phyloP scores from a whole-genome alignment of 257 asterid genomes.

The Solanum arcanum region DNA sequence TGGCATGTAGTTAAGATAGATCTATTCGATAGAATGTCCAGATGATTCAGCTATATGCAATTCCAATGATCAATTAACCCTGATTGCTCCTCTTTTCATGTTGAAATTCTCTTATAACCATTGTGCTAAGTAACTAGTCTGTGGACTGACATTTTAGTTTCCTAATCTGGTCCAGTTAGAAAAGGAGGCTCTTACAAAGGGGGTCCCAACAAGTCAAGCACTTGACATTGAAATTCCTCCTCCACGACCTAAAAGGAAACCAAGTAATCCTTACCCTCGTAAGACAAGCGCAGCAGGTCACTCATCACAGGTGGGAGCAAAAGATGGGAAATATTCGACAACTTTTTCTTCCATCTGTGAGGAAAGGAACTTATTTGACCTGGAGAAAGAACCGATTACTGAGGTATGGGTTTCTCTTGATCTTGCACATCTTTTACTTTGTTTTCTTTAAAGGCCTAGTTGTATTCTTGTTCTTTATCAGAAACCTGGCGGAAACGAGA shows the following conservation, averaged over 20 bases:
- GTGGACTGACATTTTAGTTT: constrained; percentile 1
- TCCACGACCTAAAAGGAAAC: constrained; percentile 96
- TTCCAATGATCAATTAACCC: neutral
- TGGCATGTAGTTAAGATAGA: neutral
- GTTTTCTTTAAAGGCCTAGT: neutral
- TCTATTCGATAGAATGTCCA: neutral
- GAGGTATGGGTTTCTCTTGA: constrained; percentile 41
- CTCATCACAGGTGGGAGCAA: constrained; percentile 36
- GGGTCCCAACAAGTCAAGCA: constrained; percentile 62
- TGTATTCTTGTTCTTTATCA: constrained; percentile 16
- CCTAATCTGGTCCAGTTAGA: constrained; percentile 54
- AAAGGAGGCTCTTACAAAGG: constrained; percentile 79
- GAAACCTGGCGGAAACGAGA: constrained; percentile 44
- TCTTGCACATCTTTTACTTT: neutral
- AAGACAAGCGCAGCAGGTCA: constrained; percentile 41
- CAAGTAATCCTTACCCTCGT: constrained; percentile 89
- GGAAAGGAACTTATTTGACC: constrained; percentile 19
- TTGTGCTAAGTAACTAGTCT: neutral
- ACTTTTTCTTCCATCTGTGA: constrained; percentile 30
- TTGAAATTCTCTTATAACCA: neutral
- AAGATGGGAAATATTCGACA: constrained; percentile 42
- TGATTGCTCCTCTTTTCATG: neutral
- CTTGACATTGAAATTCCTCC: constrained; percentile 97
- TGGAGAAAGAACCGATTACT: constrained; percentile 45
- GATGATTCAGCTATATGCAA: neutral